These are phyloP conservation scores for Camellia oleifera DNA, from an alignment of 179 eudicot genomes.

Conservation along the genomic window DNA sequence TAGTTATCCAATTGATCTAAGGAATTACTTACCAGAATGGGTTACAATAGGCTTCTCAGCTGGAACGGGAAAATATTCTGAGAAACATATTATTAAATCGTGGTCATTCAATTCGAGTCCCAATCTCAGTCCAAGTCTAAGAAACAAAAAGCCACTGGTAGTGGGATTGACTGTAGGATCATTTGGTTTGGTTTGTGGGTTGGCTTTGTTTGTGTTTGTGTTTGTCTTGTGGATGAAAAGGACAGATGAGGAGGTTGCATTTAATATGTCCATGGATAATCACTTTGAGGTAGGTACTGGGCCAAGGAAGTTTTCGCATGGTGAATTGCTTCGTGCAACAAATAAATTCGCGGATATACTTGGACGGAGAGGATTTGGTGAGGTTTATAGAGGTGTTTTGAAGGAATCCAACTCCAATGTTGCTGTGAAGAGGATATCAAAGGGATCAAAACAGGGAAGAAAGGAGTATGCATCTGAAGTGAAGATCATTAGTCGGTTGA, in stretches of 20 bases:
- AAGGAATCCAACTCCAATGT: background rate
- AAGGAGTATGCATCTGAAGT: slow-evolving; percentile 33
- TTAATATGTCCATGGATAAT: background rate
- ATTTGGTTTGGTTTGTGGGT: background rate
- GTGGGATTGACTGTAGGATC: background rate
- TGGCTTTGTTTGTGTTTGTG: background rate
- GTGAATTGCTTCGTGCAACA: slow-evolving; percentile 20
- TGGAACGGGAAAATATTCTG: background rate
- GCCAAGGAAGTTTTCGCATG: slow-evolving; percentile 20
- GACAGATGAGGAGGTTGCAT: background rate
- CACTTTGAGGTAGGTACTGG: slow-evolving; percentile 17
- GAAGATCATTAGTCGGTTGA: slow-evolving; percentile 29
- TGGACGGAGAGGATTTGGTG: slow-evolving; percentile 24
- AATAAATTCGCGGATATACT: slow-evolving; percentile 16
- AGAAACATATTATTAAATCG: background rate
- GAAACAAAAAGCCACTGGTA: background rate
- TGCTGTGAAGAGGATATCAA: slow-evolving; percentile 32
- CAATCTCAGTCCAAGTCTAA: no score
- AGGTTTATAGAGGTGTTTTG: slow-evolving; percentile 20
- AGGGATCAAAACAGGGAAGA: slow-evolving; percentile 32
- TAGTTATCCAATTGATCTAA: no score
- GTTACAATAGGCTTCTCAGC: background rate
- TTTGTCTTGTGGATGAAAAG: background rate
- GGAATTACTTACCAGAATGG: no score
- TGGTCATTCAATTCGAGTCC: background rate